Percentiles rank a stretch among this genome's conserved stretches.
Conservation (phyloP, 2,329 filamentous ascomycete genomes). For the Xylaria sp. region DNA sequence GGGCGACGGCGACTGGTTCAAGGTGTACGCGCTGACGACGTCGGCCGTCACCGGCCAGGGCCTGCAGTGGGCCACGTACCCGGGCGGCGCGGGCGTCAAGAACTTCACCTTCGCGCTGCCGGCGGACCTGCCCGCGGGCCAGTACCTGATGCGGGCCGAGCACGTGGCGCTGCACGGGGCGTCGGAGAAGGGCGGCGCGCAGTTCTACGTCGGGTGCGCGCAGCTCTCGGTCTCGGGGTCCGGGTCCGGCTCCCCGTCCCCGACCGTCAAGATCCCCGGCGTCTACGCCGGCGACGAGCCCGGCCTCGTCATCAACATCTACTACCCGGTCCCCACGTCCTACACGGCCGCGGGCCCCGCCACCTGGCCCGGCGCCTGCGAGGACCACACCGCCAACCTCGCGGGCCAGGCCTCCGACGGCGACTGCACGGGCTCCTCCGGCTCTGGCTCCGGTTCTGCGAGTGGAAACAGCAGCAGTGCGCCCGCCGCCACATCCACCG, state of each 20-base stretch:
- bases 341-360: constrained; percentile 15
- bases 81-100: neutral
- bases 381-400: no score
- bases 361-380: constrained; percentile 6
- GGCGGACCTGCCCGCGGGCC: constrained; percentile 9
- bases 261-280: constrained; percentile 15
- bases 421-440: no score
- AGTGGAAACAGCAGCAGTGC: no score
- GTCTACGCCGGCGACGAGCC: constrained; percentile 13
- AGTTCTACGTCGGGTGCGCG: constrained; percentile 24
- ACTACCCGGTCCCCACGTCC: constrained; percentile 13
- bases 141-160: constrained; percentile 25
- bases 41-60: constrained; percentile 1
- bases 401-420: no score
- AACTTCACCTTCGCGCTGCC: constrained; percentile 15
- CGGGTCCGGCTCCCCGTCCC: neutral
- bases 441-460: no score
- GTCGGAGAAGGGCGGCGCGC: constrained; percentile 18
- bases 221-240: constrained; percentile 8
- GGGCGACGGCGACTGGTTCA: constrained; percentile 16
- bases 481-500: no score
- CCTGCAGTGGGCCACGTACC: constrained; percentile 18
- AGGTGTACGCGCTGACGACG: constrained; percentile 10
- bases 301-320: constrained; percentile 16
- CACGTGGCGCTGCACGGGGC: constrained; percentile 22